phyloP scores from a whole-genome alignment of 768 basidiomycete species.

The Calvatia gigantea region DNA sequence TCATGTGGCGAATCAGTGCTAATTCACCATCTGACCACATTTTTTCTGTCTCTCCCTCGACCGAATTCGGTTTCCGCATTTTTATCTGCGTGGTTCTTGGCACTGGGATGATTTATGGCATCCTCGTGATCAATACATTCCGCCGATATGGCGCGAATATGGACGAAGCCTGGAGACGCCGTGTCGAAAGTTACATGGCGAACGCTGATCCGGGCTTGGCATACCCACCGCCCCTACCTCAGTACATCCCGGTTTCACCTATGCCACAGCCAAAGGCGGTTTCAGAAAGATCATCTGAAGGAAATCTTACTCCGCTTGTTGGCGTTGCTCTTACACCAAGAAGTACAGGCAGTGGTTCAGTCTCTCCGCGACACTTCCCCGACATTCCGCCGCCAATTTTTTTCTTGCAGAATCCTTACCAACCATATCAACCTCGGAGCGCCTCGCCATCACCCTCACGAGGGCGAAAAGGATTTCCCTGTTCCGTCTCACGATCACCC shows the following conservation, averaged over 20 bases:
- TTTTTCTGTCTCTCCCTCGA: slow-evolving; percentile 45
- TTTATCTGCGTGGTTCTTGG: slow-evolving; percentile 44
- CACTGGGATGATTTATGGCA: slow-evolving; percentile 51
- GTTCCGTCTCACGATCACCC: neutral
- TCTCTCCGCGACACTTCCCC: neutral
- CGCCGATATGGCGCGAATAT: slow-evolving; percentile 40
- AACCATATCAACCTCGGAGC: neutral
- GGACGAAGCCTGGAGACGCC: slow-evolving; percentile 25
- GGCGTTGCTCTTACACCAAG: neutral
- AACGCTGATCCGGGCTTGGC: neutral
- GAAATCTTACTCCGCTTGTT: neutral
- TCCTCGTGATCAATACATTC: slow-evolving; percentile 48
- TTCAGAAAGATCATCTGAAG: neutral
- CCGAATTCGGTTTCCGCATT: slow-evolving; percentile 48
- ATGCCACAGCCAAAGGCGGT: neutral
- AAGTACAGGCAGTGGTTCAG: neutral
- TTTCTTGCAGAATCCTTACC: neutral
- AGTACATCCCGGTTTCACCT: neutral
- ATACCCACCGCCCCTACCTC: neutral
- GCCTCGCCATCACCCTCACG: neutral
- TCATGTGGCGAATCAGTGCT: slow-evolving; percentile 59
- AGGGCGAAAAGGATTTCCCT: neutral
- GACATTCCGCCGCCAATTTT: too few relatives aligned
- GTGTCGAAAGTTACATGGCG: slow-evolving; percentile 15
- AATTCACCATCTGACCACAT: slow-evolving; percentile 40